Conservation (phyloP, 2,329 filamentous ascomycete genomes). For the Fusarium sp. region DNA sequence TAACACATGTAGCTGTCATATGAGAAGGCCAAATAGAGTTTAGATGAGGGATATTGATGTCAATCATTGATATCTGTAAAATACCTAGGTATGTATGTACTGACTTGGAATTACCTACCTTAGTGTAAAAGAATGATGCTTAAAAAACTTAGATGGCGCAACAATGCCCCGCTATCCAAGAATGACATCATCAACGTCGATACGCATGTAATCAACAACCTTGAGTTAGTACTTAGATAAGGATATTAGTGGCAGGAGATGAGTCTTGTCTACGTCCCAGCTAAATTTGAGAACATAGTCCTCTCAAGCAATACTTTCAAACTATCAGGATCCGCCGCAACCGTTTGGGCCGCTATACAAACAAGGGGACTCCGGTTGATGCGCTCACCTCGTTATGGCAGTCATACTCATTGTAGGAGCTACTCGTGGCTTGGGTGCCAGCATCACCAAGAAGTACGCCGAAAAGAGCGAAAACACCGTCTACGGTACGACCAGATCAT, state of each 20-base stretch:
- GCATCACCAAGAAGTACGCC: conserved; percentile 68
- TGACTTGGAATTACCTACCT: not conserved
- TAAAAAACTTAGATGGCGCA: not conserved
- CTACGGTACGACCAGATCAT: conserved; percentile 67
- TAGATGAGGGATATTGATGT: not conserved
- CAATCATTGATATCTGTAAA: not conserved
- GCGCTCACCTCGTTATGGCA: conserved; percentile 47
- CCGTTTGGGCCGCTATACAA: not conserved
- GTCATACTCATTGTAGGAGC: conserved; percentile 72
- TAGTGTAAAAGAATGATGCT: not conserved
- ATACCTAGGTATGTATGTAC: not conserved
- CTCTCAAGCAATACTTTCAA: not conserved
- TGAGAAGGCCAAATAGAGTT: not conserved
- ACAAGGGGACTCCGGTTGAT: not conserved
- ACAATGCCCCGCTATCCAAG: not conserved
- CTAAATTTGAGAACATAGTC: not conserved
- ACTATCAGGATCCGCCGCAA: not conserved
- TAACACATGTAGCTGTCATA: not conserved
- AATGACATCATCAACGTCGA: not conserved
- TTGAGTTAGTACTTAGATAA: not conserved
- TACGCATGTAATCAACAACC: not conserved
- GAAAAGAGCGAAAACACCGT: conserved; percentile 58
- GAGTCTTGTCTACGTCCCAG: not conserved
- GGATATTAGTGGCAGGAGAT: not conserved
- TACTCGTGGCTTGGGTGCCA: conserved; percentile 73